Conservation (phyloP, 257 asterid genomes). For the Solanum chilense region DNA sequence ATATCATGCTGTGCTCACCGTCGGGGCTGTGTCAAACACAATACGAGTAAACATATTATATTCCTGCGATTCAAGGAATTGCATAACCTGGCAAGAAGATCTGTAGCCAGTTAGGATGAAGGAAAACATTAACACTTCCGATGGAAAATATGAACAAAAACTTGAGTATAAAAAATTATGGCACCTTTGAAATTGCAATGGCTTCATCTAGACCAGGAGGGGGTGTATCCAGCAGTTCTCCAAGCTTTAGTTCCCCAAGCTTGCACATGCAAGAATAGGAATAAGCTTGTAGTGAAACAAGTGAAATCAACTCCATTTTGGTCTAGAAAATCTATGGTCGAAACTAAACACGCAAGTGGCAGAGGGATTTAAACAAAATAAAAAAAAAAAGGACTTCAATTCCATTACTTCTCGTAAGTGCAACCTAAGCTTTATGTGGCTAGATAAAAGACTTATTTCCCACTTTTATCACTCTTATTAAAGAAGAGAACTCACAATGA, state of each 20-base stretch:
- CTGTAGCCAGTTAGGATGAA: constrained; percentile 15
- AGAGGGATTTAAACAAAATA: not conserved
- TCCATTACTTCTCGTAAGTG: not conserved
- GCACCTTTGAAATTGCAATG: constrained; percentile 90
- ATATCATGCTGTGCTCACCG: constrained; percentile 42
- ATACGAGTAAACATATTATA: constrained; percentile 93
- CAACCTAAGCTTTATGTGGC: not conserved
- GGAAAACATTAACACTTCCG: constrained; percentile 5
- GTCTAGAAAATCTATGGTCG: not conserved
- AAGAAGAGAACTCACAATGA: not conserved
- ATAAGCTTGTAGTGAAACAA: not conserved
- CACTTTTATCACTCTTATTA: not conserved
- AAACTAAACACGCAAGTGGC: not conserved
- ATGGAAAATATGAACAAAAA: not conserved
- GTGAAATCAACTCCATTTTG: not conserved
- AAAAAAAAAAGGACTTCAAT: not conserved
- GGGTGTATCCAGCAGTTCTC: constrained; percentile 97
- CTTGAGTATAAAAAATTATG: constrained; percentile 7
- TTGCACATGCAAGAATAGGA: constrained; percentile 11
- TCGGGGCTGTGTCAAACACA: constrained; percentile 97
- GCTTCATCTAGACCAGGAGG: constrained; percentile 99
- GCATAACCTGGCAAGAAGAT: constrained; percentile 67
- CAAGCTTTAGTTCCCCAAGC: constrained; percentile 97
- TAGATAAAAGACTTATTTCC: not conserved
- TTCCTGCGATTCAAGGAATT: constrained; percentile 82